These are phyloP conservation scores for Fusarium transvaalense DNA, from an alignment of 2,329 filamentous ascomycete genomes.

Conservation along the genomic window DNA sequence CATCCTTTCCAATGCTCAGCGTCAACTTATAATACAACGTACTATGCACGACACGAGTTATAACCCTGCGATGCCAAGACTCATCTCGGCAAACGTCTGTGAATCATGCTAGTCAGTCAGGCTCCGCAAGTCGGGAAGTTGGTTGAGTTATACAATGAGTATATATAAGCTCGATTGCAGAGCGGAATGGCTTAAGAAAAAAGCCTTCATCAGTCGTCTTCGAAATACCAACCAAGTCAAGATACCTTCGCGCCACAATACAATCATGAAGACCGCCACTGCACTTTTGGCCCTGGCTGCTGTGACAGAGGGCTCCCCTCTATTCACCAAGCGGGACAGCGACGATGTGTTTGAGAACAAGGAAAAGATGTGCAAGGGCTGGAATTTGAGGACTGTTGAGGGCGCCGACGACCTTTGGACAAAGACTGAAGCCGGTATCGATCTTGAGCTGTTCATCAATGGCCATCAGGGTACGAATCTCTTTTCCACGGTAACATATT, in stretches of 20 bases:
- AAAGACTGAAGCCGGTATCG: conserved; percentile 1
- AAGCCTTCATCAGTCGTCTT: background rate
- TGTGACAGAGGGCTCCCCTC: background rate
- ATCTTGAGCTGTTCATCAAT: conserved; percentile 25
- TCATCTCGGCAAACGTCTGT: background rate
- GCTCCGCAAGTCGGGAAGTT: rapidly evolving
- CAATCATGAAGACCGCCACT: conserved; percentile 6
- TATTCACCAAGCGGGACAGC: background rate
- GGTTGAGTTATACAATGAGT: rapidly evolving
- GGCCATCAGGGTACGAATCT: conserved; percentile 1
- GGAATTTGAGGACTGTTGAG: conserved; percentile 16
- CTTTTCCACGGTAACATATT: rapidly evolving
- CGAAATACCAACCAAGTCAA: rapidly evolving
- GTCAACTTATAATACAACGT: rapidly evolving
- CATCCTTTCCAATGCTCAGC: background rate
- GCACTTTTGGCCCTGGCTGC: conserved; percentile 17
- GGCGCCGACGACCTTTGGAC: conserved; percentile 24
- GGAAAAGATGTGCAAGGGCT: conserved; percentile 12
- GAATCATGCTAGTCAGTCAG: background rate
- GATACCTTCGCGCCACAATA: rapidly evolving
- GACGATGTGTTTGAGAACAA: conserved; percentile 2
- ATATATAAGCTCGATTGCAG: background rate
- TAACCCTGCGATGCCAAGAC: background rate
- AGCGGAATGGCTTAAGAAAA: rapidly evolving
- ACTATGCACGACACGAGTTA: background rate